phyloP scores from a whole-genome alignment of 2,329 filamentous ascomycete species.

The Diaporthe australafricana region DNA sequence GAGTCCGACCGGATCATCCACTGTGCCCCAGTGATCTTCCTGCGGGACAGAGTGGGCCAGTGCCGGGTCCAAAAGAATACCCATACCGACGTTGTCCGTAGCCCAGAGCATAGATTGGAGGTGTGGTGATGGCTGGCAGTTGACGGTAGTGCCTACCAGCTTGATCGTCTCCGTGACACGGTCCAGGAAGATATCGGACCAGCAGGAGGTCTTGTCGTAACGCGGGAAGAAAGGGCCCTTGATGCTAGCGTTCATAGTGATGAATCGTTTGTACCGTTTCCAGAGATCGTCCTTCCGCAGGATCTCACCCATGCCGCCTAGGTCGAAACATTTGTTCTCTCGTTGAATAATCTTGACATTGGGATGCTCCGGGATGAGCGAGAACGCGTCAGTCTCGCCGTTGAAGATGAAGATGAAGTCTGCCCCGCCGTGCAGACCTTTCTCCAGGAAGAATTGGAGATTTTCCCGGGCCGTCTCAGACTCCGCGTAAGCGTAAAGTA shows the following conservation, averaged over 20 bases:
- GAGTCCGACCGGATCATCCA: constrained; percentile 10
- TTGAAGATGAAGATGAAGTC: constrained; percentile 52
- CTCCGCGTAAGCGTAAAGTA: constrained; percentile 49
- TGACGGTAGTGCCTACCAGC: constrained; percentile 49
- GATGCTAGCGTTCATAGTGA: constrained; percentile 47
- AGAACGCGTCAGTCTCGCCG: constrained; percentile 42
- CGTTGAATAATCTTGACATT: constrained; percentile 46
- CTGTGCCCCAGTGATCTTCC: background rate
- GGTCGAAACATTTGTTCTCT: constrained; percentile 46
- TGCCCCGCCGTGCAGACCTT: constrained; percentile 47
- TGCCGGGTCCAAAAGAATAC: constrained; percentile 45
- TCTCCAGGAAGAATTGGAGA: constrained; percentile 47
- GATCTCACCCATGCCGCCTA: constrained; percentile 46
- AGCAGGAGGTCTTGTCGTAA: constrained; percentile 45
- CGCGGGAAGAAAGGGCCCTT: constrained; percentile 48
- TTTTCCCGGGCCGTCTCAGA: constrained; percentile 44
- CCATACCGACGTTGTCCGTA: constrained; percentile 48
- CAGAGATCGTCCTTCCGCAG: constrained; percentile 41
- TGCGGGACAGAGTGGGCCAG: constrained; percentile 38
- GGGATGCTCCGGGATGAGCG: constrained; percentile 40
- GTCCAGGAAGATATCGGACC: constrained; percentile 47
- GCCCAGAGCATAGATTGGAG: constrained; percentile 50
- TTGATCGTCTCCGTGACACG: constrained; percentile 44
- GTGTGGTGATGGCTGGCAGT: constrained; percentile 46
- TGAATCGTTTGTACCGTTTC: constrained; percentile 48